Evolutionary conservation across 1,284 basidiomycete genomes (phyloP).

Genomic region (Meira nashicola): DNA sequence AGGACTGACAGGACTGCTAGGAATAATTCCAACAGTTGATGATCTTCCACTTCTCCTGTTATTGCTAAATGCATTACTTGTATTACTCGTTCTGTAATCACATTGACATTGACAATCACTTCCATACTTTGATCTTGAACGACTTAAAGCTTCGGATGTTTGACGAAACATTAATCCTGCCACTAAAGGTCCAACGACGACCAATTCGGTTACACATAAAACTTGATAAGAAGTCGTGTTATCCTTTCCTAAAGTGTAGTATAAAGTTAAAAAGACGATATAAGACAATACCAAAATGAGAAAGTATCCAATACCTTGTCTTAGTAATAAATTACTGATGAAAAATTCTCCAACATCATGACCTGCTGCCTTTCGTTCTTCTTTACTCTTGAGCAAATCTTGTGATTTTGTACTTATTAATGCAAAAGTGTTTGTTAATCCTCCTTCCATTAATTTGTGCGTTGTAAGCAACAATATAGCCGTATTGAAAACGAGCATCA

Average conservation of each 20-base stretch:
- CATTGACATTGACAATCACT: too few relatives aligned
- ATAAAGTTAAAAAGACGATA: neutral
- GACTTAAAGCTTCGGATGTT: neutral
- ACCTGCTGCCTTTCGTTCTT: neutral
- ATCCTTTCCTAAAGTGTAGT: neutral
- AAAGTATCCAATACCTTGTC: neutral
- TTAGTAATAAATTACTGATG: neutral
- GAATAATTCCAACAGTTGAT: too few relatives aligned
- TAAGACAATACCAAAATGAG: neutral
- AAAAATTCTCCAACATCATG: neutral
- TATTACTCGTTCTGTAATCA: too few relatives aligned
- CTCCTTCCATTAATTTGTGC: too few relatives aligned
- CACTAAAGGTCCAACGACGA: neutral
- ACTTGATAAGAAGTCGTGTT: constrained; percentile 5
- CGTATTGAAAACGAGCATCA: neutral
- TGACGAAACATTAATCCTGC: constrained; percentile 3
- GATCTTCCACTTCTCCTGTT: too few relatives aligned
- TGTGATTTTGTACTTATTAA: too few relatives aligned
- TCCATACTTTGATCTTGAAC: neutral
- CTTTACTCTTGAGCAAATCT: neutral
- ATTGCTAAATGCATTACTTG: too few relatives aligned
- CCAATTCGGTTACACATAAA: neutral
- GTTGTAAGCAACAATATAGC: too few relatives aligned
- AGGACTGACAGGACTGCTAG: too few relatives aligned
- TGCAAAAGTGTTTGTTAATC: too few relatives aligned